Evolutionary conservation across 805 yeast species (phyloP).

Genomic region (Cyberlindnera galapagoensis): DNA sequence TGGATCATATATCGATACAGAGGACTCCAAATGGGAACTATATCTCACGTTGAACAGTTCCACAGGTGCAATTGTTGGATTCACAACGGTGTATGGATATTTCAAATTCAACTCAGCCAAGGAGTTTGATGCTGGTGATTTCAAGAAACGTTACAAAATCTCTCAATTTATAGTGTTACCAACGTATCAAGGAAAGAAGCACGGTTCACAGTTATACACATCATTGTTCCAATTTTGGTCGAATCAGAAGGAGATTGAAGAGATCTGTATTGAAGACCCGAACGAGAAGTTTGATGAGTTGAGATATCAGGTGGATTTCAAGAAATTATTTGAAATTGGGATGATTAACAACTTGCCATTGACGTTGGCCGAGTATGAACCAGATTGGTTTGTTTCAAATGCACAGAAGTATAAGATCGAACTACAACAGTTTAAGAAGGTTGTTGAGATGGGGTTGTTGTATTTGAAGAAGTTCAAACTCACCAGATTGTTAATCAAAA

Average conservation of each 20-base stretch:
- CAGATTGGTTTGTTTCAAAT: slow-evolving; percentile 34
- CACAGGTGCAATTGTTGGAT: slow-evolving; percentile 57
- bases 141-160: slow-evolving; percentile 57
- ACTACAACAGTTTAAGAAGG: slow-evolving; percentile 68
- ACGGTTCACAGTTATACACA: slow-evolving; percentile 65
- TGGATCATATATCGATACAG: slow-evolving; percentile 76
- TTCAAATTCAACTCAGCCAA: slow-evolving; percentile 61
- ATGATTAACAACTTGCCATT: slow-evolving; percentile 25
- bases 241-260: slow-evolving; percentile 44
- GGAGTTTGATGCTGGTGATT: slow-evolving; percentile 38
- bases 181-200: slow-evolving; percentile 65
- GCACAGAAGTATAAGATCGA: slow-evolving; percentile 52
- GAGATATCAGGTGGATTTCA: slow-evolving; percentile 75
- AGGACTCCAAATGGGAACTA: slow-evolving; percentile 76
- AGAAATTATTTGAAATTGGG: slow-evolving; percentile 33
- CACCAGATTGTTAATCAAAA: slow-evolving; percentile 57
- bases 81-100: slow-evolving; percentile 76
- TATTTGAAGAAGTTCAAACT: slow-evolving; percentile 30
- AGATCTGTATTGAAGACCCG: slow-evolving; percentile 91
- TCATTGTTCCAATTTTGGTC: slow-evolving; percentile 51
- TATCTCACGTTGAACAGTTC: slow-evolving; percentile 41
- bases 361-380: slow-evolving; percentile 20
- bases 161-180: slow-evolving; percentile 87
- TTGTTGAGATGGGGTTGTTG: slow-evolving; percentile 65
- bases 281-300: slow-evolving; percentile 87